Base-by-base conservation (phyloP, 2,329 filamentous ascomycete species). In the Parafenestella ontariensis region DNA sequence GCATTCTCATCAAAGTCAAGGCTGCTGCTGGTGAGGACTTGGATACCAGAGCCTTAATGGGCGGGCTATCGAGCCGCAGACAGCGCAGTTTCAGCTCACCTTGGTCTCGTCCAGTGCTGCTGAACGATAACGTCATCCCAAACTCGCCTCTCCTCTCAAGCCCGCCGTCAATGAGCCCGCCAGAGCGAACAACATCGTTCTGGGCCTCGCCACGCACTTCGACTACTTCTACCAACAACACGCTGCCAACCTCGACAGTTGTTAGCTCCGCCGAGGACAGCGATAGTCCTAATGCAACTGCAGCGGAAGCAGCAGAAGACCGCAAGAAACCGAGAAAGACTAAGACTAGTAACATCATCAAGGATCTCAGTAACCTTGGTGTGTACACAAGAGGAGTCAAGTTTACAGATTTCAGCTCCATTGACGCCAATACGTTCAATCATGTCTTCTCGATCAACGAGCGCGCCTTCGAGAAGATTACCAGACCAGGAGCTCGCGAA, bases 401-500 rank as follows among this genome's bases (percentile, higher is more conserved):
- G 72, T 96, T 95, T 74, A 85, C 85, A 29, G 89, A 91, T 37
- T 96, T 96, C 70, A 86, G 88, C 52, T 84, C 85, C 11, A 80
- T 87, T 0, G 91, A 94, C 57, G 93, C 92, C 65, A 92, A 91
- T 78, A 86, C 87, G 37, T 95, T 87, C 80, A 98, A 98, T 75
- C 95, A 99, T 78, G 91, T 98, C 66, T 93, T 95, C 75, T 98
- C 95, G 0, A 92, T 98, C 77, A 91, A 92, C 73, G 95, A 99
- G 78, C 87, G 88, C 52, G 92, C 89, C 5, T 97, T 97, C 68
- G 87, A 91, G 65, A 89, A 87, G 69, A 86, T 95, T 68, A 92
- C 88, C 69, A 89, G 88, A 66, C 89, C 88, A 61, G 87, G 89
- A 41, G 84, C 87, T 41, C 89, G 91, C 21, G 87, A 87, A 55